Evolutionary conservation across 495 filamentous ascomycete species (phyloP), one percentile per base, ranked within the genome.

Genomic region (Clavariopsis aquatica): DNA sequence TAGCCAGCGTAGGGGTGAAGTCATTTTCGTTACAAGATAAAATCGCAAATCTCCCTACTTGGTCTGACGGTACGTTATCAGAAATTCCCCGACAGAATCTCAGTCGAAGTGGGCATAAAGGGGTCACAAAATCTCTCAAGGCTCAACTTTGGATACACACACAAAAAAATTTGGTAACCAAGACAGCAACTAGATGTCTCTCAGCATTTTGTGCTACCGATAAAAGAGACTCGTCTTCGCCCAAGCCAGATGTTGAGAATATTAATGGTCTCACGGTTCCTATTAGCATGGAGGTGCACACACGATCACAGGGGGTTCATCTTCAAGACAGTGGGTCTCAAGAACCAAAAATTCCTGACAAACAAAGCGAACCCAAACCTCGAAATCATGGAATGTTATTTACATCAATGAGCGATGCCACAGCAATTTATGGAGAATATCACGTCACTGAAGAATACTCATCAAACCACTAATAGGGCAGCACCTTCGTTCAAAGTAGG

Each of bases 21-120:
- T 70, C 68, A 3, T 24, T 45, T 2, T 36, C 54, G 13, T 31
- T 73, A 28, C 47, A 53, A 46, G n/a, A 27, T 2, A 70, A 73
- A 36, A 10, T 66, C 2, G 49, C 52, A 9, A 38, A 15, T 22
- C 56, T 75, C 41, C 19, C 22, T 20, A 19, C 13, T 7, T n/a
- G 29, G 23, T 56, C 52, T 4, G 7, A 26, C 4, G 29, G n/a
- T 28, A 28, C 24, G 24, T 23, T 13, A 36, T 22, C 17, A 6
- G 10, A 57, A 9, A 22, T 28, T 31, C 1, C 49, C 3, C 6
- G 28, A 19, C 22, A 49, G 8, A 43, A 27, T 36, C 47, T 22
- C 2, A 49, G 22, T n/a, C 1, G 28, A 12, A 24, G 27, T 26
- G 55, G 36, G 2, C 26, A 38, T 22, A 36, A 52, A 5, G 23